Percentiles rank a stretch among this genome's conserved stretches.
These are phyloP conservation scores for Rhynchosporium secalis DNA, from an alignment of 2,329 filamentous ascomycete species.

Conservation along the genomic window DNA sequence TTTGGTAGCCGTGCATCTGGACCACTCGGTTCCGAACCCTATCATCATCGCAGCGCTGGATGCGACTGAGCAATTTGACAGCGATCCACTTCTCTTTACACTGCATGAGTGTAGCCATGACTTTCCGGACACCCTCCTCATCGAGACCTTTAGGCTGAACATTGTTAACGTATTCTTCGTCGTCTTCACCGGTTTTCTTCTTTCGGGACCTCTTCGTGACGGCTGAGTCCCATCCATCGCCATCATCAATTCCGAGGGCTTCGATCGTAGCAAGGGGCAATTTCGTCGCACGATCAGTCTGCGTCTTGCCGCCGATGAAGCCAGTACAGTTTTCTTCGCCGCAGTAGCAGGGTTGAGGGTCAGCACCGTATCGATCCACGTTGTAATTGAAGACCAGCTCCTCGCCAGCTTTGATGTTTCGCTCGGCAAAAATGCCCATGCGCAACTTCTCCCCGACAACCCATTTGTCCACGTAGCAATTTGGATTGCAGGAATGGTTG, in stretches of 20 bases:
- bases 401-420: constrained; percentile 81
- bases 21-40: constrained; percentile 85
- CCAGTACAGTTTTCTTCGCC: constrained; percentile 92
- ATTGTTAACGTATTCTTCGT: constrained; percentile 94
- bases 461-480: constrained; percentile 99
- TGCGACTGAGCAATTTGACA: constrained; percentile 86
- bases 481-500: constrained; percentile 98
- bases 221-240: constrained; percentile 86
- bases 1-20: constrained; percentile 96
- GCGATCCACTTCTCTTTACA: constrained; percentile 99
- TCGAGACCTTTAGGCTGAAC: constrained; percentile 77
- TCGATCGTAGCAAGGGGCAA: constrained; percentile 86
- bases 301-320: constrained; percentile 96
- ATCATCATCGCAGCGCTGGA: constrained; percentile 84
- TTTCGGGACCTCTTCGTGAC: constrained; percentile 88
- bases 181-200: constrained; percentile 88
- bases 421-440: constrained; percentile 97
- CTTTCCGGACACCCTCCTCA: constrained; percentile 83
- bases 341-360: constrained; percentile 96
- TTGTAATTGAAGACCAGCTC: constrained; percentile 99
- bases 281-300: constrained; percentile 93
- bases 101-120: constrained; percentile 95
- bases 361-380: constrained; percentile 94
- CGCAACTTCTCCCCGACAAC: constrained; percentile 95
- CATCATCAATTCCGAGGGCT: constrained; percentile 91